Evolutionary conservation across 371 early-diverging fungal species (phyloP).

Genomic region (Mucor saturninus): DNA sequence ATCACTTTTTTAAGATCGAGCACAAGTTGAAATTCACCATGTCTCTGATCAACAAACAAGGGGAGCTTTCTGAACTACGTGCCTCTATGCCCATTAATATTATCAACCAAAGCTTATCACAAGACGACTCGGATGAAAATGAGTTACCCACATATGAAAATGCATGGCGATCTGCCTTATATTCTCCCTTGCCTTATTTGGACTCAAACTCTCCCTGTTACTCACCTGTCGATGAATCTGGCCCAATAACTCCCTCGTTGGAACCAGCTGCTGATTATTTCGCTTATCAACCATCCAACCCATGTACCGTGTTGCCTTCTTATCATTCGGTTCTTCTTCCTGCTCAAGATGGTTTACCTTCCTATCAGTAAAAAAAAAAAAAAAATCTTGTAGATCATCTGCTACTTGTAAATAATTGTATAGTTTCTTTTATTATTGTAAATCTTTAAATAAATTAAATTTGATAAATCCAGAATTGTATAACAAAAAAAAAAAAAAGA

Average conservation of each 20-base stretch:
- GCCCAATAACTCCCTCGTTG: slow-evolving; percentile 17
- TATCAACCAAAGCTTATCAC: not conserved
- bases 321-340: slow-evolving; percentile 7
- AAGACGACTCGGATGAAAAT: slow-evolving; percentile 16
- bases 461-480: too few relatives aligned
- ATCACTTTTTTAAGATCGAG: slow-evolving; percentile 33
- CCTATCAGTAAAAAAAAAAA: too few relatives aligned
- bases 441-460: too few relatives aligned
- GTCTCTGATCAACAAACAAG: slow-evolving; percentile 33
- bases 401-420: too few relatives aligned
- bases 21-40: slow-evolving; percentile 47
- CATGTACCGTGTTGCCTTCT: slow-evolving; percentile 8
- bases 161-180: slow-evolving; percentile 26
- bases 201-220: slow-evolving; percentile 7
- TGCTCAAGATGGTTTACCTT: slow-evolving; percentile 16
- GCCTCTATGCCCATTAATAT: slow-evolving; percentile 41
- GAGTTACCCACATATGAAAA: slow-evolving; percentile 42
- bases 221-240: slow-evolving; percentile 25
- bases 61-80: slow-evolving; percentile 36
- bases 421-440: too few relatives aligned
- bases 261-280: slow-evolving; percentile 17
- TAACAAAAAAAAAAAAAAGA: too few relatives aligned
- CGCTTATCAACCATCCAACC: slow-evolving; percentile 7
- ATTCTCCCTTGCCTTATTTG: slow-evolving; percentile 19
- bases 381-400: too few relatives aligned